These are phyloP conservation scores for Coffea humblotiana DNA, from an alignment of 305 asterid species.

Conservation along the genomic window DNA sequence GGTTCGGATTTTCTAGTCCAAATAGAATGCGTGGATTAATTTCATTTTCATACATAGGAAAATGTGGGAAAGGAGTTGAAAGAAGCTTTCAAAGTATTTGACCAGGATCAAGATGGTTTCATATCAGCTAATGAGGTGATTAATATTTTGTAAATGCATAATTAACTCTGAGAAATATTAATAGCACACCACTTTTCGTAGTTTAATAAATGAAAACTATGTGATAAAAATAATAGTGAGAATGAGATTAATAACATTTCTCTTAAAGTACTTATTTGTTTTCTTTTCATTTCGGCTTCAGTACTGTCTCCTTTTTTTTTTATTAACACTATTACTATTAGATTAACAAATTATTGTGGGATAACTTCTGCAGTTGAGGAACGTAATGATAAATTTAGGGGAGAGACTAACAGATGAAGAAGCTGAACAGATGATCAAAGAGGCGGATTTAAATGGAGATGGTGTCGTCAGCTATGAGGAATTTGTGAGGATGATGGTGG, in stretches of 20 bases:
- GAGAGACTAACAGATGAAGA: slow-evolving; percentile 75
- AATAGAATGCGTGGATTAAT: too few species aligned
- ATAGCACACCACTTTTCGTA: neutral
- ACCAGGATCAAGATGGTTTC: slow-evolving; percentile 89
- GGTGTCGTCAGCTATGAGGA: slow-evolving; percentile 85
- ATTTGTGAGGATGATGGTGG: slow-evolving; percentile 72
- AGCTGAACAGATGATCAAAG: slow-evolving; percentile 81
- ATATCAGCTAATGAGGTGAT: slow-evolving; percentile 77
- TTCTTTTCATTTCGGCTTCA: neutral
- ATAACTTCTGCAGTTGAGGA: slow-evolving; percentile 51
- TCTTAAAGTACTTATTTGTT: too few species aligned
- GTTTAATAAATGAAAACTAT: too few species aligned
- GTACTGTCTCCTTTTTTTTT: neutral
- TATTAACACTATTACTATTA: too few species aligned
- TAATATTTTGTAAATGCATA: neutral
- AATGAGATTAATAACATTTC: too few species aligned
- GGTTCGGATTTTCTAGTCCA: neutral
- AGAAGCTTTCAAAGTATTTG: slow-evolving; percentile 92
- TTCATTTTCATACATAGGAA: slow-evolving; percentile 39
- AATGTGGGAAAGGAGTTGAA: slow-evolving; percentile 66
- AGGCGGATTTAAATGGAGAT: slow-evolving; percentile 82
- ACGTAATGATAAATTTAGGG: slow-evolving; percentile 79
- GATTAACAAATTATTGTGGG: neutral
- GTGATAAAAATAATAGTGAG: too few species aligned
- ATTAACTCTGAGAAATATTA: neutral